Evolutionary conservation across 106 monocot species (phyloP).

Genomic region (Dendrobium officinale): DNA sequence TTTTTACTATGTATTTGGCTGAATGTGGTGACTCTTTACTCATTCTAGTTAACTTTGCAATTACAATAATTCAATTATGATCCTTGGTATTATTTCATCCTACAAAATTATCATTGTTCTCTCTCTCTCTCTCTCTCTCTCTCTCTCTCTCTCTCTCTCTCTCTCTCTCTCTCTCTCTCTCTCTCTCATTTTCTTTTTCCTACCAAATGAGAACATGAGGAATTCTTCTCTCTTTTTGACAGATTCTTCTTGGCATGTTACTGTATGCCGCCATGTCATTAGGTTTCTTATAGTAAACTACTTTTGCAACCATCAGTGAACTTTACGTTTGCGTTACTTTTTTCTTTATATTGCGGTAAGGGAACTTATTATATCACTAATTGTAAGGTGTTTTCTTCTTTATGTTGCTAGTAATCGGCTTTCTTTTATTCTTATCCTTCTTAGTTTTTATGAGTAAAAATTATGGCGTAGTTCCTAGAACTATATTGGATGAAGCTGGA

Average conservation of each 20-base stretch:
- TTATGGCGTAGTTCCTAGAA: background rate
- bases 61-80: background rate
- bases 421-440: background rate
- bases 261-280: too few species aligned
- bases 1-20: background rate
- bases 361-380: background rate
- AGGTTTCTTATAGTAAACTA: too few species aligned
- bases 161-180: too few species aligned
- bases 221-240: too few species aligned
- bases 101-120: background rate
- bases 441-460: background rate
- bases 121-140: background rate
- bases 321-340: too few species aligned
- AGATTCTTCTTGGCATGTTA: too few species aligned
- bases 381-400: background rate
- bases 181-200: too few species aligned
- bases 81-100: background rate
- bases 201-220: too few species aligned
- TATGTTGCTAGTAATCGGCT: background rate
- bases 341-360: too few species aligned
- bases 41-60: background rate
- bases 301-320: too few species aligned
- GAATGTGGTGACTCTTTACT: background rate
- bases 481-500: too few species aligned
- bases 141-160: background rate